Evolutionary conservation across 1,139 yeast genomes (phyloP).

Genomic region (Petasospora fabianii): DNA sequence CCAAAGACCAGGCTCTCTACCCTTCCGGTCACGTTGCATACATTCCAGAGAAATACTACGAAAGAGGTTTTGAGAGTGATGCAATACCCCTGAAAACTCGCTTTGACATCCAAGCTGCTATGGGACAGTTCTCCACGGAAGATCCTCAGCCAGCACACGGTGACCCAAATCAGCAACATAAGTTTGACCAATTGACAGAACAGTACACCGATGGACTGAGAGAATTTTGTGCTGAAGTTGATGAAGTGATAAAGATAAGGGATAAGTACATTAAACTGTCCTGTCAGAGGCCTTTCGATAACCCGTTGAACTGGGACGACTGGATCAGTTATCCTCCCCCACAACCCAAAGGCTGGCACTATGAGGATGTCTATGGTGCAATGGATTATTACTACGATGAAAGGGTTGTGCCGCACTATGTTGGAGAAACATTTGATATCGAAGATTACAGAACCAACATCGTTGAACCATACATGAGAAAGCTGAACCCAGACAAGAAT

Average conservation of each 20-base stretch:
- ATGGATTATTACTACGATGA: slow-evolving; percentile 23
- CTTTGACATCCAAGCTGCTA: slow-evolving; percentile 24
- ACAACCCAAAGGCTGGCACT: slow-evolving; percentile 27
- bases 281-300: slow-evolving; percentile 20
- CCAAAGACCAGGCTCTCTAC: slow-evolving; percentile 20
- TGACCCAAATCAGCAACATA: slow-evolving; percentile 1
- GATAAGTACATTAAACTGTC: slow-evolving; percentile 21
- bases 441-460: slow-evolving; percentile 13
- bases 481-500: slow-evolving; percentile 1
- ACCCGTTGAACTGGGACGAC: slow-evolving; percentile 18
- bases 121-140: slow-evolving; percentile 16
- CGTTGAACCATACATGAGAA: slow-evolving; percentile 10
- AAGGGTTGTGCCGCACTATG: slow-evolving; percentile 21
- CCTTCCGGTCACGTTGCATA: slow-evolving; percentile 16
- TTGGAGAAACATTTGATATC: slow-evolving; percentile 23
- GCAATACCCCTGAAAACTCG: slow-evolving; percentile 18
- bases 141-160: slow-evolving; percentile 1
- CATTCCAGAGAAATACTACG: slow-evolving; percentile 17
- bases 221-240: slow-evolving; percentile 12
- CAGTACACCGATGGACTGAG: slow-evolving; percentile 13
- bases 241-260: slow-evolving; percentile 10
- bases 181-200: slow-evolving; percentile 13
- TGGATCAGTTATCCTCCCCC: slow-evolving; percentile 26
- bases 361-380: slow-evolving; percentile 26
- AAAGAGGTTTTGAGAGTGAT: slow-evolving; percentile 21